These are phyloP conservation scores for Fusarium sp. DNA, from an alignment of 2,329 filamentous ascomycete species.

Conservation along the genomic window DNA sequence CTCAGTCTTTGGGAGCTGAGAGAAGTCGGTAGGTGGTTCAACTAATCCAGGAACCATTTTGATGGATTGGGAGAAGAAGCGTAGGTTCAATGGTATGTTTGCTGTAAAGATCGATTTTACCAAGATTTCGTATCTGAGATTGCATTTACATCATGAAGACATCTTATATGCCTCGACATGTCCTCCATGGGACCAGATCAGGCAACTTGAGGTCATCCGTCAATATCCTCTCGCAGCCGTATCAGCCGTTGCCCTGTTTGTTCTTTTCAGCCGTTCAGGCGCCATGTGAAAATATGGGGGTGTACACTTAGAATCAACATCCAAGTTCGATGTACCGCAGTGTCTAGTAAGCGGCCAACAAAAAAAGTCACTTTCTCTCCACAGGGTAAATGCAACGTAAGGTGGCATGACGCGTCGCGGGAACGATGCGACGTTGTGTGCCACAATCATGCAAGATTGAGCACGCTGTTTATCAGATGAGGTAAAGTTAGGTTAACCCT, in stretches of 20 bases:
- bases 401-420: neutral
- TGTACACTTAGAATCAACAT: neutral
- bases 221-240: too few relatives aligned
- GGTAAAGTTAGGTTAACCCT: neutral
- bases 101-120: too few relatives aligned
- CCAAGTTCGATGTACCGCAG: neutral
- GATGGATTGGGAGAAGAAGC: neutral
- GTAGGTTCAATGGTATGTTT: neutral
- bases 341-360: neutral
- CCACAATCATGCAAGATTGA: neutral
- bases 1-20: constrained; percentile 4
- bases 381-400: neutral
- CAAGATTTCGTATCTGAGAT: too few relatives aligned
- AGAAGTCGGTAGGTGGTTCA: neutral
- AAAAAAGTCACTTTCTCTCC: neutral
- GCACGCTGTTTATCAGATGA: neutral
- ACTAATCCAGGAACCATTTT: neutral
- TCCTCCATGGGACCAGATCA: too few relatives aligned
- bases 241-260: too few relatives aligned
- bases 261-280: too few relatives aligned
- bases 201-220: too few relatives aligned
- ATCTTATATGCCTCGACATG: too few relatives aligned
- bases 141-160: too few relatives aligned
- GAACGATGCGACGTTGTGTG: neutral
- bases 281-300: neutral